Evolutionary conservation across 768 basidiomycete genomes (phyloP), one percentile per base, ranked within the genome.

Genomic region (Boletus edulis): DNA sequence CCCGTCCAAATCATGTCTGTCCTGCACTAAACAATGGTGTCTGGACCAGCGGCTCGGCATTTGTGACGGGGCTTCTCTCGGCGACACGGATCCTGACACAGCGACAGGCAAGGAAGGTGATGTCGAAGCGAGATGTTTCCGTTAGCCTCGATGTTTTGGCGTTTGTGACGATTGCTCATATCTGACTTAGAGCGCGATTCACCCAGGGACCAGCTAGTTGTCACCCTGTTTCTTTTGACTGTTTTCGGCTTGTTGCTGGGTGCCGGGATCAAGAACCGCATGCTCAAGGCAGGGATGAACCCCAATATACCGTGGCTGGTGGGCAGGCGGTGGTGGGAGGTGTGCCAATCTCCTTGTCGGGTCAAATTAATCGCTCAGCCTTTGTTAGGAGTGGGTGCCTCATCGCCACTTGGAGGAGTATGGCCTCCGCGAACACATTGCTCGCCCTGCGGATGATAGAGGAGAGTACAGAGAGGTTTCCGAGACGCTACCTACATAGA

Each of bases 1-100:
- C 63, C 89, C 91, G 2, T 83, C 84, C 17, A 92, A 96, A 70
- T 94, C 94, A 10, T 97, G 94, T 70, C 78, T 94, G 24, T 89
- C 91, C 6, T 97, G 94, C 69, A 96, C 93, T 11, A 92, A 94
- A 66, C 89, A 94, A 66, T 97, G 94, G 90, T 97, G 94, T 73
- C 76, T 94, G 52, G 91, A 96, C 67, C 94, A 92, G 72, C 91
- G 94, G 65, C 77, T 97, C 37, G 75, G 80, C 15, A 95, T 93
- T 42, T 96, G 91, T 68, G 80, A 81, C 11, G 87, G 87, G 27
- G 91, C 91, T 45, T 80, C 82, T 47, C 73, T 95, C 49, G 94
- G 94, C 24, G 90, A 94, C 64, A 86, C 89, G 22, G 84, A 97
- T 71, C 91, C 91, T 27, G 94, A 97, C 71, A 94, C 90, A 17